Evolutionary conservation across 176 grass and related monocot genomes (phyloP), one percentile per base, ranked within the genome.

Genomic region (Saccharum spontaneum): DNA sequence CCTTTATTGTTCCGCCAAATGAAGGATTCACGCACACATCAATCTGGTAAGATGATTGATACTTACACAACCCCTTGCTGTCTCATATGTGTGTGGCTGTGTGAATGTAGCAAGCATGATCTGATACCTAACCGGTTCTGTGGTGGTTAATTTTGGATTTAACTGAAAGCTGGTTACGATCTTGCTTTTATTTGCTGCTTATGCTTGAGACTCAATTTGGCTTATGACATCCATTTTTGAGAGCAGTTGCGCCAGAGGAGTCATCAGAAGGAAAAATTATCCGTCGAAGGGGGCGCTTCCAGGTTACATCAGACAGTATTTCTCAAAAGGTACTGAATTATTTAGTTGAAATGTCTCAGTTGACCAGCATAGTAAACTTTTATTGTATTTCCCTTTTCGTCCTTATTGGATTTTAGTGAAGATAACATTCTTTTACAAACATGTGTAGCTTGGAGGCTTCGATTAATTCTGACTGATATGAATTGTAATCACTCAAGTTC

Each of bases 221-320:
- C 65, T 69, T 90, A 85, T 60, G 61, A 67, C 11, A 17, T 37
- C 68, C 15, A 49, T 40, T 80, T 49, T 38, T 91, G 68, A 43
- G 24, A 41, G 69, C 80, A 95, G 80, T 30, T 57, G 82, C 85
- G 71, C 40, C 80, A 23, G 93, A 92, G 34, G 93, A 92, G 48
- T 37, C 82, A 77, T 65, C 84, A 26, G 93, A 96, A 88, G 90
- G 84, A 79, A 92, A 93, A 66, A 11, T 91, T 84, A 63, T 96
- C 66, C 93, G 87, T 76, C 88, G 92, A 80, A 94, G 82, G 67
- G 97, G 97, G 9, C 91, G 97, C 30, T 99, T 99, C 79, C 88
- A 99, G 75, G 92, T 99, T 84, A 99, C 91, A 55, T 94, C 92
- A 80, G 86, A 91, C 65, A 89, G 76, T 65, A 55, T 71, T 67